A percentile compares a stretch with the other conserved stretches of the same genome.
Evolutionary conservation across 768 basidiomycete species (phyloP).

Genomic region (Fibroporia radiculosa): DNA sequence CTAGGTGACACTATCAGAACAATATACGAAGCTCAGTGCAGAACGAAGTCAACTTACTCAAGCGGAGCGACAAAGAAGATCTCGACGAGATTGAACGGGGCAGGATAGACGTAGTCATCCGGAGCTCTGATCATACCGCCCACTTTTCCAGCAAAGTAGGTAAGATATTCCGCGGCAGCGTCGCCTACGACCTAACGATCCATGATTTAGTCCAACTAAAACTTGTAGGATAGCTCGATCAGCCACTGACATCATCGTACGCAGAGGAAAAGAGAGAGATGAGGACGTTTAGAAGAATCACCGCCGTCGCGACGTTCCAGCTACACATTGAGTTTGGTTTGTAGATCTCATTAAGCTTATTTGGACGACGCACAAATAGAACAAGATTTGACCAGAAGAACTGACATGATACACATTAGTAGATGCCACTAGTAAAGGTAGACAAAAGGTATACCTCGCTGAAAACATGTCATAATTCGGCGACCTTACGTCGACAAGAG

Average conservation of each 20-base stretch:
- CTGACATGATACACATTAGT: constrained; percentile 10
- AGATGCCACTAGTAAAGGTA: constrained; percentile 1
- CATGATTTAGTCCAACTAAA: neutral
- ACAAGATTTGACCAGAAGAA: constrained; percentile 53
- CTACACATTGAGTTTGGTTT: too few species aligned
- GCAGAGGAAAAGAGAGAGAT: constrained; percentile 95
- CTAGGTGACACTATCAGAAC: constrained; percentile 21
- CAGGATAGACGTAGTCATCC: constrained; percentile 79
- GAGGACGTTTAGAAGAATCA: constrained; percentile 86
- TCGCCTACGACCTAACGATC: constrained; percentile 61
- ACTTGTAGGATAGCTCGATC: neutral
- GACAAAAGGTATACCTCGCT: constrained; percentile 30
- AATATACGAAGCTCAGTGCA: constrained; percentile 1
- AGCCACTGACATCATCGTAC: constrained; percentile 68
- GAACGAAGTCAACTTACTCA: constrained; percentile 49
- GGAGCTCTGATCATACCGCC: constrained; percentile 80
- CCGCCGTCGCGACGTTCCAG: constrained; percentile 78
- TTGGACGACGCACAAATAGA: constrained; percentile 59
- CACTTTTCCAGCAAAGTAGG: constrained; percentile 87
- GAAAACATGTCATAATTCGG: constrained; percentile 59
- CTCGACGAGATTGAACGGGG: constrained; percentile 90
- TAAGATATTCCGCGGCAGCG: constrained; percentile 84
- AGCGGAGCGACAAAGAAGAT: constrained; percentile 72
- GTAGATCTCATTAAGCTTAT: neutral
- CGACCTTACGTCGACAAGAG: constrained; percentile 29